Evolutionary conservation across 179 eudicot species (phyloP).

Genomic region (Silene noctiflora): DNA sequence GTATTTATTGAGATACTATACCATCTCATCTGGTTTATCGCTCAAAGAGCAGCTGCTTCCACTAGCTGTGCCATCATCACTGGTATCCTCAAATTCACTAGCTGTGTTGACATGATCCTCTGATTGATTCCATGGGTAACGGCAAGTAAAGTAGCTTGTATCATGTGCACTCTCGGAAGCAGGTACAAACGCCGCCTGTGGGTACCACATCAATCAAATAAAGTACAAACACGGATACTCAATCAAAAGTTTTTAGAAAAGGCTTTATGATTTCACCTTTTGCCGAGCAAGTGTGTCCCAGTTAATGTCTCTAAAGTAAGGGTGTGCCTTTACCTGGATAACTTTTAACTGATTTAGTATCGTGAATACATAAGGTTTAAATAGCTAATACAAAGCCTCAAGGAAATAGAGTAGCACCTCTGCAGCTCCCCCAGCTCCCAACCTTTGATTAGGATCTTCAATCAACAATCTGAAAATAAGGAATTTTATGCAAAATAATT

Average conservation of each 20-base stretch:
- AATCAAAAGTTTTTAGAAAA: background rate
- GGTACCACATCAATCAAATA: conserved; percentile 14
- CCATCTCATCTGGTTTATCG: conserved; percentile 89
- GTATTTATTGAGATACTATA: conserved; percentile 41
- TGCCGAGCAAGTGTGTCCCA: conserved; percentile 99
- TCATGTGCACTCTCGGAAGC: conserved; percentile 84
- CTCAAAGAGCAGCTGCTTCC: conserved; percentile 76
- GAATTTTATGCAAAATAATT: background rate
- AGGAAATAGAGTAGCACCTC: conserved; percentile 53
- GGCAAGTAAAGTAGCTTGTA: conserved; percentile 93
- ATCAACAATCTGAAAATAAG: conserved; percentile 62
- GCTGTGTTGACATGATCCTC: conserved; percentile 73
- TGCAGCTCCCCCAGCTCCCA: conserved; percentile 92
- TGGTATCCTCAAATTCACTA: conserved; percentile 72
- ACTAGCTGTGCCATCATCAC: conserved; percentile 80
- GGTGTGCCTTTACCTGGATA: conserved; percentile 88
- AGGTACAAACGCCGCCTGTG: conserved; percentile 98
- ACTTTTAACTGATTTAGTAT: conserved; percentile 8
- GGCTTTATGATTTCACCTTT: conserved; percentile 46
- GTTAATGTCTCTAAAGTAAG: conserved; percentile 86
- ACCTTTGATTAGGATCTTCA: conserved; percentile 94
- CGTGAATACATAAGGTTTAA: background rate
- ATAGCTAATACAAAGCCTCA: background rate
- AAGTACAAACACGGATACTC: background rate
- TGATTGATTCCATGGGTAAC: conserved; percentile 84